Evolutionary conservation across 306 rosid species (phyloP), one percentile per base, ranked within the genome.

Genomic region (Lathyrus sativus): DNA sequence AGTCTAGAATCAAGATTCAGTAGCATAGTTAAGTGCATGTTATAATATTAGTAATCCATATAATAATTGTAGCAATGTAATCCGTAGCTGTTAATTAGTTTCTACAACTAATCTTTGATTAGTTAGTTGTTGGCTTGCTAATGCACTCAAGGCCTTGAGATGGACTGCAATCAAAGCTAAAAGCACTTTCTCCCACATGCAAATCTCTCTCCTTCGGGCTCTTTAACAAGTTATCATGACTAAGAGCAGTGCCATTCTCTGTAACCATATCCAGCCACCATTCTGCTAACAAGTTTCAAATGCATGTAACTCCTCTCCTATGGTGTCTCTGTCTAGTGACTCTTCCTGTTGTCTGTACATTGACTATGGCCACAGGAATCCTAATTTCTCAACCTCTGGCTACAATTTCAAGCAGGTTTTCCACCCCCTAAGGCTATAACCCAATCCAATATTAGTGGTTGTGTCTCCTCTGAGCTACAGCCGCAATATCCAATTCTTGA

Each of bases 261-360:
- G 11, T 49, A 18, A 50, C 56, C 55, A 49, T 49, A 48, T 49
- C n/a, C 6, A 17, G 56, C 11, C 56, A 8, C 26, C 18, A 12
- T 50, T 17, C 55, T 7, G 24, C 55, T 49, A 10, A 26, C 55
- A 49, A 15, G 55, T 49, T 15, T 49, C 55, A 49, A 49, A 46
- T 2, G 53, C 22, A 1, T 1, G 53, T 14, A 46, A 62, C 53
- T 62, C 71, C 63, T 50, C 69, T 38, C 43, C 19, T 11, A 4
- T 12, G 3, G 2, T 50, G 45, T 62, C 54, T 49, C 6, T 10
- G 41, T 62, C 33, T 12, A 11, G 28, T 62, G 61, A 51, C 18
- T 72, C 70, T 72, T 62, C 46, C 46, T 8, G 14, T 53, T 17
- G 65, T 44, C 71, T 15, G 64, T 41, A 62, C 57, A 73, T 45